These are phyloP conservation scores for Fibroporia radiculosa DNA, from an alignment of 768 basidiomycete species.

Conservation along the genomic window DNA sequence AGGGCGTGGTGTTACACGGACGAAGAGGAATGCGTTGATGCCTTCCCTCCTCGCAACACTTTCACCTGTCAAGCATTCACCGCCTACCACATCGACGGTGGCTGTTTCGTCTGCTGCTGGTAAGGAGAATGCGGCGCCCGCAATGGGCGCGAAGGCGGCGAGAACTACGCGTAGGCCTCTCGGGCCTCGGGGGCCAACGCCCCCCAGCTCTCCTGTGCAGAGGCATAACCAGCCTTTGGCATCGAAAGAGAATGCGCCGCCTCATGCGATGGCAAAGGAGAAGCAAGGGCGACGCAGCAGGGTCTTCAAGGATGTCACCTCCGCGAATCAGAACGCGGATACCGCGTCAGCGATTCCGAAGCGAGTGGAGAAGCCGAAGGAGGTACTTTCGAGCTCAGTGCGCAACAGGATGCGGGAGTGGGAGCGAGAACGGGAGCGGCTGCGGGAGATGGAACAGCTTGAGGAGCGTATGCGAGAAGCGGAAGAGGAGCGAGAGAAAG, in stretches of 20 bases:
- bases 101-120: neutral
- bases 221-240: neutral
- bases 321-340: conserved; percentile 3
- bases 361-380: conserved; percentile 1
- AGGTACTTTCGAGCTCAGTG: conserved; percentile 19
- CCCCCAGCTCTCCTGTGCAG: conserved; percentile 12
- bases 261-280: conserved; percentile 19
- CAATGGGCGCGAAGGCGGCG: conserved; percentile 3
- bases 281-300: conserved; percentile 13
- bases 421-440: conserved; percentile 62
- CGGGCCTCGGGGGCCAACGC: conserved; percentile 19
- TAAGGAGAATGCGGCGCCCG: conserved; percentile 13
- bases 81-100: conserved; percentile 2
- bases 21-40: conserved; percentile 6
- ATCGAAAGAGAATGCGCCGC: conserved; percentile 13
- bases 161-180: conserved; percentile 18
- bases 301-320: conserved; percentile 13
- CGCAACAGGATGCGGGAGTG: conserved; percentile 66
- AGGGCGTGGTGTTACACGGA: conserved; percentile 7
- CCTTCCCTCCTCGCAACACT: conserved; percentile 15
- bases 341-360: neutral
- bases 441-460: conserved; percentile 60
- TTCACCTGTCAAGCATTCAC: conserved; percentile 17
- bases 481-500: conserved; percentile 34
- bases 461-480: conserved; percentile 49